Evolutionary conservation across 352 stramenopile genomes (phyloP), one percentile per base, ranked within the genome.

Genomic region (Thalassiosira ordinaria): DNA sequence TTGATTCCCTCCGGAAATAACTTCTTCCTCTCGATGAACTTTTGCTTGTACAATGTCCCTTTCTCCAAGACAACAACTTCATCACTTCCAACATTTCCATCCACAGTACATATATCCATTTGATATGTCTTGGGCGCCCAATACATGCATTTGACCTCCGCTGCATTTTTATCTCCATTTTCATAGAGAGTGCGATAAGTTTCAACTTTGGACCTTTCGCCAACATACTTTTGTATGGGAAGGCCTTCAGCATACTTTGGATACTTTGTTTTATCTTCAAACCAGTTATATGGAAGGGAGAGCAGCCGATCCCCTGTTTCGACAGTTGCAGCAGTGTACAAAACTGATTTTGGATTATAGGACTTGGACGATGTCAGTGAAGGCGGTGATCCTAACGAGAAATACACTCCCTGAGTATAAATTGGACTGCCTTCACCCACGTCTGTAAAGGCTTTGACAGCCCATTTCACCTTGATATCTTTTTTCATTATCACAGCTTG

Each of bases 401-500:
- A 51, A 61, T 89, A 91, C 20, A 94, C 55, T 35, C 89, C 89
- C 76, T 92, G 85, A 20, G 78, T 67, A 59, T 86, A 88, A 46
- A 83, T 69, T 0, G 78, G 80, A 74, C 93, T 89, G 18, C 68
- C 41, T 14, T 87, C 62, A 2, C 49, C 57, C 6, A 88, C 78
- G 75, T 95, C 91, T 35, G 88, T 91, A 57, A 90, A 87, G 2
- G 89, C 90, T 68, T 95, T 95, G 6, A 94, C 89, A 9, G 86
- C 85, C 66, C 91, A 95, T 65, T 96, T 96, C 0, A 94, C 85
- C 27, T 80, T 87, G n/a, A 96, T 84, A 81, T 94, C 84, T n/a
- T 82, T 76, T 26, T 63, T 84, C n/a, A 80, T 52, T 24, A 93
- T 65, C 0, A 93, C 78, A 8, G 79, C 89, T 22, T 75, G 74